Base-by-base conservation (phyloP, 345 rosid species). In the Isatis tinctoria region DNA sequence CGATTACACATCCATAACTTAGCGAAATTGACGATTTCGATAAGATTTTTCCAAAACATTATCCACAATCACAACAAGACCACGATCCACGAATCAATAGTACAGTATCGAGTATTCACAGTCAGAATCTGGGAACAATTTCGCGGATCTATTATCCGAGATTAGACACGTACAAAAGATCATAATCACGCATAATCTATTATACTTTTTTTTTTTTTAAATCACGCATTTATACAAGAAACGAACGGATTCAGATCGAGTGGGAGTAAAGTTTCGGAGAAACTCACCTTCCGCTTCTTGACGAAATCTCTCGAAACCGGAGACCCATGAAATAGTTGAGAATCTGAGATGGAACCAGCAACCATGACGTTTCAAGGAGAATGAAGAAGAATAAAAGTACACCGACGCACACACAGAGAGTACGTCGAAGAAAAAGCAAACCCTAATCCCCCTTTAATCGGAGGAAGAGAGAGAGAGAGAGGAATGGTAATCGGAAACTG, bases 401-500 rank as follows among this genome's bases (percentile, higher is more conserved):
- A 65, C 35, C 26, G 43, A 73, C 8, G 18, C 44, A 48, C 17
- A 30, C 53, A 43, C 37, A 43, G 10, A 43, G 67, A 69, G 61
- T 26, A 35, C 44, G 62, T 17, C 8, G 35, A 20, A 60, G 81
- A 18, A 10, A 43, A 1, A 45, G 18, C 17, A 70, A 87, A 85
- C 87, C 92, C 94, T 88, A 91, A 79, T 35, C 20, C 47, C 36
- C 24, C 24, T 22, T 35, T 35, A 66, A 56, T 45, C 70, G 5
- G 73, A 71, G 65, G 35, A 51, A 65, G 56, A 63, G 58, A 71
- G 73, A 58, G 12, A 37, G 54, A 64, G 32, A 69, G 47, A 52
- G 16, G 62, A 65, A 68, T 70, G 87, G 85, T 82, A 85, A 87
- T 87, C 93, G 83, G 84, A 85, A 87, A 90, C 88, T 82, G 69